Conservation (phyloP, 2,329 filamentous ascomycete species). For the Venturia oleaginea region DNA sequence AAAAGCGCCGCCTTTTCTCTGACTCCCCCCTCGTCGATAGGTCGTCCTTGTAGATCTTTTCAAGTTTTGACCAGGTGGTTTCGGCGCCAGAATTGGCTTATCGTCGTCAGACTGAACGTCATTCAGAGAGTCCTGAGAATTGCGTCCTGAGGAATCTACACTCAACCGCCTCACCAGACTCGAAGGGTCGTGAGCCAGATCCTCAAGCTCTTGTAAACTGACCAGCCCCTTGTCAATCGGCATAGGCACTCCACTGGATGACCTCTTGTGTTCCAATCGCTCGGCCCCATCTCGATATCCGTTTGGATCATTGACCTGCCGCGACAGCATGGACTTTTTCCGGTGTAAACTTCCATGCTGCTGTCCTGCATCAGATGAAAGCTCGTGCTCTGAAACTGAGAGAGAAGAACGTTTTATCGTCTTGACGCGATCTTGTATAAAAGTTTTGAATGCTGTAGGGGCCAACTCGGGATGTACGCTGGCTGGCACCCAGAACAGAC, state of each 20-base stretch:
- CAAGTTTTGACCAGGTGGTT: constrained; percentile 64
- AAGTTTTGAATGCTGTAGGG: constrained; percentile 92
- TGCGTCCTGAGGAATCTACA: constrained; percentile 36
- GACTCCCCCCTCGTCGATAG: constrained; percentile 80
- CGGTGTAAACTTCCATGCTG: constrained; percentile 54
- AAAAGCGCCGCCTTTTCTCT: constrained; percentile 67
- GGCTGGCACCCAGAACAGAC: constrained; percentile 92
- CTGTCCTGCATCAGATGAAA: not conserved
- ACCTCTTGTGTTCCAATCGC: constrained; percentile 63
- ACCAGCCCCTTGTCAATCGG: constrained; percentile 40
- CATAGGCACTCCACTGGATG: constrained; percentile 46
- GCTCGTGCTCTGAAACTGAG: constrained; percentile 33
- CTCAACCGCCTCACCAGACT: constrained; percentile 62
- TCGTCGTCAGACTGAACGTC: constrained; percentile 46
- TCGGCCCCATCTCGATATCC: constrained; percentile 81
- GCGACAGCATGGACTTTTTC: constrained; percentile 93
- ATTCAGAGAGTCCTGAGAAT: constrained; percentile 28
- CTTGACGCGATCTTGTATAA: constrained; percentile 86
- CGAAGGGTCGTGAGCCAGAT: constrained; percentile 71
- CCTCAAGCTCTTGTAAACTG: constrained; percentile 61
- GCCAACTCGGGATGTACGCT: constrained; percentile 90
- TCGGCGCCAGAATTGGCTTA: constrained; percentile 74
- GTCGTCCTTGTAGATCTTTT: constrained; percentile 87
- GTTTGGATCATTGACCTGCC: constrained; percentile 71
- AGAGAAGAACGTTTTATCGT: constrained; percentile 75